Conservation (phyloP, 2,329 filamentous ascomycete species). For the Hansfordia pulvinata region DNA sequence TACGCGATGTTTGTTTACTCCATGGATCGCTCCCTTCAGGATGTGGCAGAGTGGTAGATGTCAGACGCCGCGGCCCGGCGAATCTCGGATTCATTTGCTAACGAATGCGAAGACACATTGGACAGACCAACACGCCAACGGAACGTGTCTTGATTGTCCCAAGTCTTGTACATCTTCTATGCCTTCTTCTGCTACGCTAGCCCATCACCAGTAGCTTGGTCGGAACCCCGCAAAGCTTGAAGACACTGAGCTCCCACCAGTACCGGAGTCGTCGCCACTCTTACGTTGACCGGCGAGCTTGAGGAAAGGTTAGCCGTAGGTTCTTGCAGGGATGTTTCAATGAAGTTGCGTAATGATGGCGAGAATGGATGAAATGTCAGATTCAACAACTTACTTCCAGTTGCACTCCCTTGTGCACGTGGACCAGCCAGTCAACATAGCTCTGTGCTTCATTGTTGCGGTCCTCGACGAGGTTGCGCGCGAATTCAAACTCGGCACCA, state of each 20-base stretch:
- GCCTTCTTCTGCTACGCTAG: background rate
- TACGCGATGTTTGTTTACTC: too few species aligned
- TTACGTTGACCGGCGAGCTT: slow-evolving; percentile 3
- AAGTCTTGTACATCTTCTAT: slow-evolving; percentile 3
- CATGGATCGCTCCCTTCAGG: too few species aligned
- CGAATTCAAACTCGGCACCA: slow-evolving; percentile 94
- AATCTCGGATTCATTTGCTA: too few species aligned
- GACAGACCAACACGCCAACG: too few species aligned
- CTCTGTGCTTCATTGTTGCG: slow-evolving; percentile 95
- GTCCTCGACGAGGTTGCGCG: slow-evolving; percentile 79
- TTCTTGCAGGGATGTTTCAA: too few species aligned
- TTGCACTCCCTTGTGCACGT: slow-evolving; percentile 86
- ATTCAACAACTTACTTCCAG: slow-evolving; percentile 50
- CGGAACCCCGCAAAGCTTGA: slow-evolving; percentile 42
- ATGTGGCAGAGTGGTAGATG: too few species aligned
- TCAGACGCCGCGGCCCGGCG: too few species aligned
- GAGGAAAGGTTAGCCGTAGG: too few species aligned
- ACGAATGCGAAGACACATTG: too few species aligned
- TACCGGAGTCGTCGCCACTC: slow-evolving; percentile 2
- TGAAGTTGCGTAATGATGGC: slow-evolving; percentile 2
- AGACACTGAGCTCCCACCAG: slow-evolving; percentile 11
- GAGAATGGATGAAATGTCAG: slow-evolving; percentile 3
- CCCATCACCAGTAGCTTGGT: slow-evolving; percentile 39
- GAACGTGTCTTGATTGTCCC: too few species aligned
- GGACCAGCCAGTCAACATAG: slow-evolving; percentile 97